Conservation (phyloP, 169 alveolate genomes). For the Plasmodium fragile region DNA sequence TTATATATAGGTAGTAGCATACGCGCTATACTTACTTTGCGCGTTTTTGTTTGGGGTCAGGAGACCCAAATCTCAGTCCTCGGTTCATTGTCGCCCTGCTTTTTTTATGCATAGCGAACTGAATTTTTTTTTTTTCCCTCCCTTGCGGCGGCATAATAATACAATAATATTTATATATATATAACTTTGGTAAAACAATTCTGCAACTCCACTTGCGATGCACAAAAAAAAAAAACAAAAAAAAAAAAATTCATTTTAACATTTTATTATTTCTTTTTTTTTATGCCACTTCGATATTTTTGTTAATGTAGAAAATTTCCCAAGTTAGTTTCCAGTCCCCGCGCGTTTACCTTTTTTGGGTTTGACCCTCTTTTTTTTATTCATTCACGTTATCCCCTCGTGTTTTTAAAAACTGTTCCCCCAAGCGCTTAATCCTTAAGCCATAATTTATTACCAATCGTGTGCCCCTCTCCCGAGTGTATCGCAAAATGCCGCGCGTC, state of each 20-base stretch:
- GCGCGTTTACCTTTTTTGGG: not conserved
- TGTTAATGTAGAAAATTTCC: not conserved
- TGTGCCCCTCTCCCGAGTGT: not conserved
- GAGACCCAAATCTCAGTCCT: too few relatives aligned
- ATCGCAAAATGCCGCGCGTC: conserved; percentile 35
- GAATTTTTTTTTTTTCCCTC: not conserved
- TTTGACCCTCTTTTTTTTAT: not conserved
- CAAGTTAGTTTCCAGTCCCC: not conserved
- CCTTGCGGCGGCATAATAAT: not conserved
- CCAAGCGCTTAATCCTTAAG: not conserved
- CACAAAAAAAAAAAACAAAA: not conserved
- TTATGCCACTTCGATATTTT: not conserved
- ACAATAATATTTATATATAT: not conserved
- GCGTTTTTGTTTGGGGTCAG: not conserved
- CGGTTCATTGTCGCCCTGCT: not conserved
- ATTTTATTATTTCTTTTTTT: not conserved
- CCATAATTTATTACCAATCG: not conserved
- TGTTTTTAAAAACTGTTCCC: not conserved
- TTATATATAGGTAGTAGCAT: not conserved
- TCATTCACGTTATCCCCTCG: not conserved
- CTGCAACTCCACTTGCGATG: not conserved
- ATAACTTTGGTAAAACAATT: not conserved
- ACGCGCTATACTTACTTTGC: not conserved
- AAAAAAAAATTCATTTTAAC: too few relatives aligned
- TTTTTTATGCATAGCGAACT: not conserved